Evolutionary conservation across 768 basidiomycete species (phyloP).

Genomic region (Psilocybe cyanescens): DNA sequence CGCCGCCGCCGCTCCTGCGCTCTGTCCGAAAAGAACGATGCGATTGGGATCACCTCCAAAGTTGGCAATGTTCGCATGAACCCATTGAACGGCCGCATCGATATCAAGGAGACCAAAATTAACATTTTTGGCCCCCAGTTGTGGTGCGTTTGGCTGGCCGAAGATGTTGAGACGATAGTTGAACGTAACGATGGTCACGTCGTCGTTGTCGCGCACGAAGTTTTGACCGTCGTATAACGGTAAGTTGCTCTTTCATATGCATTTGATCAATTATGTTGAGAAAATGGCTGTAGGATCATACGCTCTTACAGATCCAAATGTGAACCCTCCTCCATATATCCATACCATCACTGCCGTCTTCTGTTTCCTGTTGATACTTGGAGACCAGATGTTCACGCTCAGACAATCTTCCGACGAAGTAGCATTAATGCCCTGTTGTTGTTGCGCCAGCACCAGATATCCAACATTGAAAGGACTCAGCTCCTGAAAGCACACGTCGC

Average conservation of each 20-base stretch:
- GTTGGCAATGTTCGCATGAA: slow-evolving; percentile 46
- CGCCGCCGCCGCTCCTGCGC: slow-evolving; percentile 35
- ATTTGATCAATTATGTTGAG: neutral
- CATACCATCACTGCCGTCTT: slow-evolving; percentile 35
- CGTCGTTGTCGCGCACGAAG: slow-evolving; percentile 35
- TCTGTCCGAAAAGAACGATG: slow-evolving; percentile 38
- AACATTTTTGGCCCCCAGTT: slow-evolving; percentile 26
- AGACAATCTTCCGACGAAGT: slow-evolving; percentile 38
- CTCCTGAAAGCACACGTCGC: slow-evolving; percentile 30
- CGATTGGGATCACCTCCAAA: slow-evolving; percentile 47
- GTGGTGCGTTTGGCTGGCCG: slow-evolving; percentile 41
- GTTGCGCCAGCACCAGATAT: slow-evolving; percentile 25
- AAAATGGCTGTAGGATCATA: neutral
- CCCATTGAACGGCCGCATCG: slow-evolving; percentile 47
- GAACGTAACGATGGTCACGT: slow-evolving; percentile 37
- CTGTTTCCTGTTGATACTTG: slow-evolving; percentile 31
- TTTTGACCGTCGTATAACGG: slow-evolving; percentile 30
- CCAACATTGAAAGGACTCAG: slow-evolving; percentile 12
- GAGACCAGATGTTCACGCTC: slow-evolving; percentile 40
- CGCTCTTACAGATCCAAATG: slow-evolving; percentile 31
- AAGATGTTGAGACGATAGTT: slow-evolving; percentile 44
- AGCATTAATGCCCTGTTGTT: slow-evolving; percentile 22
- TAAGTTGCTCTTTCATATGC: slow-evolving; percentile 28
- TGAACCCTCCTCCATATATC: slow-evolving; percentile 39
- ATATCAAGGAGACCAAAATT: slow-evolving; percentile 43